Percentiles rank a stretch among this genome's conserved stretches.
Conservation (phyloP, 2,329 filamentous ascomycete species). For the Nothophaeocryptopus gaeumannii region DNA sequence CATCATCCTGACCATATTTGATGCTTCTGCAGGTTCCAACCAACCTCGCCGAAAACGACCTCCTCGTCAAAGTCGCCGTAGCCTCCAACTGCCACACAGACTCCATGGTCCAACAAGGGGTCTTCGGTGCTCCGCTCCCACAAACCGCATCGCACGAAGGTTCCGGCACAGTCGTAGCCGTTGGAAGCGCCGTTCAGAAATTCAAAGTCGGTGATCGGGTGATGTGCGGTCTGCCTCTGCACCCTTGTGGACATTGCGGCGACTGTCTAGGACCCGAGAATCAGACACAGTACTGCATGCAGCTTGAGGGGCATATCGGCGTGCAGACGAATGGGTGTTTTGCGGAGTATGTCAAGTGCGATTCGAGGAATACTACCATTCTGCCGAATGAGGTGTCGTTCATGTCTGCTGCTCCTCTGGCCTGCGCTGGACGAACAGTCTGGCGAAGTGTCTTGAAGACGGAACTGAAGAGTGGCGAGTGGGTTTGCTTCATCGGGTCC, state of each 20-base stretch:
- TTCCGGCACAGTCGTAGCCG: slow-evolving; percentile 52
- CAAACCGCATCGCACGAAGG: slow-evolving; percentile 58
- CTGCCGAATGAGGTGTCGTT: slow-evolving; percentile 52
- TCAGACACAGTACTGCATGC: slow-evolving; percentile 54
- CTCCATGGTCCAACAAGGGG: slow-evolving; percentile 53
- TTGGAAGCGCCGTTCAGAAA: slow-evolving; percentile 41
- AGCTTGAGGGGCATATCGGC: slow-evolving; percentile 48
- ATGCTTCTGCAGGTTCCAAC: slow-evolving; percentile 41
- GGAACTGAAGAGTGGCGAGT: slow-evolving; percentile 39
- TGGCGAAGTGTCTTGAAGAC: slow-evolving; percentile 49
- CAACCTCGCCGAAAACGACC: slow-evolving; percentile 49
- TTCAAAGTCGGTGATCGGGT: slow-evolving; percentile 55
- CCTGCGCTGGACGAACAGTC: slow-evolving; percentile 55
- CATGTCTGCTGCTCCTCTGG: slow-evolving; percentile 54
- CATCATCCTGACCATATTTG: not conserved
- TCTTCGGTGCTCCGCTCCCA: slow-evolving; percentile 50
- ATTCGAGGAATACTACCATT: slow-evolving; percentile 46
- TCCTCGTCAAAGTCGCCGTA: slow-evolving; percentile 60
- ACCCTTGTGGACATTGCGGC: slow-evolving; percentile 53
- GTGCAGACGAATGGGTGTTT: slow-evolving; percentile 55
- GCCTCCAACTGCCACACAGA: slow-evolving; percentile 64
- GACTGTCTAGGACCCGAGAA: slow-evolving; percentile 53
- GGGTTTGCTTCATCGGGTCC: slow-evolving; percentile 45
- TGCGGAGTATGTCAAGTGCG: slow-evolving; percentile 55
- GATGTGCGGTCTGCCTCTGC: slow-evolving; percentile 55